These are phyloP conservation scores for Tulasnella sp. DNA, from an alignment of 768 basidiomycete species.

Conservation along the genomic window DNA sequence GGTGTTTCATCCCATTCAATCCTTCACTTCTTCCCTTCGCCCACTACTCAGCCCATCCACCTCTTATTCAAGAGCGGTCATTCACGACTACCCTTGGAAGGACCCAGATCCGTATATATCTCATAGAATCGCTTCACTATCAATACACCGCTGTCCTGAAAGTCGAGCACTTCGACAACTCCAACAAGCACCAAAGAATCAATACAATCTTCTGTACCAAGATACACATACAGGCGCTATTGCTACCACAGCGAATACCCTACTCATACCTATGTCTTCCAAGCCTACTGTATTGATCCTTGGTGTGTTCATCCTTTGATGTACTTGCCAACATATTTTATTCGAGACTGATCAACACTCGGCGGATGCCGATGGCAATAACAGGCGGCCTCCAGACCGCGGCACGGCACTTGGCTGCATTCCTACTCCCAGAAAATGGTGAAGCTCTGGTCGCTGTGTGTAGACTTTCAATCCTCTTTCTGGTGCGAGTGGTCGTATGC, in stretches of 20 bases:
- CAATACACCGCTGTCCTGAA: too few species aligned
- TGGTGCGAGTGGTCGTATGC: background rate
- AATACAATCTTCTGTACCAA: too few species aligned
- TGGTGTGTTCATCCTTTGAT: constrained; percentile 36
- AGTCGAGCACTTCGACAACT: too few species aligned
- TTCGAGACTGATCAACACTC: constrained; percentile 7
- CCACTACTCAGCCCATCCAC: constrained; percentile 8
- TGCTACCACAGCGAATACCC: too few species aligned
- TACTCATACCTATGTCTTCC: constrained; percentile 27
- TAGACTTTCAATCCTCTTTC: constrained; percentile 9
- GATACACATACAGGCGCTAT: too few species aligned
- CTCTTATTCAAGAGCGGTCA: too few species aligned
- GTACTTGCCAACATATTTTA: background rate
- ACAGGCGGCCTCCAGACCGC: constrained; percentile 73
- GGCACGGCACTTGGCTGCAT: constrained; percentile 56
- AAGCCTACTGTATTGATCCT: constrained; percentile 66
- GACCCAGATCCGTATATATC: too few species aligned
- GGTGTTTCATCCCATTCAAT: too few species aligned
- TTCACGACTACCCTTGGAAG: too few species aligned
- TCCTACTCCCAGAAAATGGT: constrained; percentile 56
- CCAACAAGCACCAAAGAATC: too few species aligned
- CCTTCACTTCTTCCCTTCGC: constrained; percentile 20
- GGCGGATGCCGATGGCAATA: background rate
- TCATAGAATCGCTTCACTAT: too few species aligned
- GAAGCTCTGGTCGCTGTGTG: constrained; percentile 63